These are phyloP conservation scores for Leucosporidium scottii DNA, from an alignment of 768 basidiomycete species.

Conservation along the genomic window DNA sequence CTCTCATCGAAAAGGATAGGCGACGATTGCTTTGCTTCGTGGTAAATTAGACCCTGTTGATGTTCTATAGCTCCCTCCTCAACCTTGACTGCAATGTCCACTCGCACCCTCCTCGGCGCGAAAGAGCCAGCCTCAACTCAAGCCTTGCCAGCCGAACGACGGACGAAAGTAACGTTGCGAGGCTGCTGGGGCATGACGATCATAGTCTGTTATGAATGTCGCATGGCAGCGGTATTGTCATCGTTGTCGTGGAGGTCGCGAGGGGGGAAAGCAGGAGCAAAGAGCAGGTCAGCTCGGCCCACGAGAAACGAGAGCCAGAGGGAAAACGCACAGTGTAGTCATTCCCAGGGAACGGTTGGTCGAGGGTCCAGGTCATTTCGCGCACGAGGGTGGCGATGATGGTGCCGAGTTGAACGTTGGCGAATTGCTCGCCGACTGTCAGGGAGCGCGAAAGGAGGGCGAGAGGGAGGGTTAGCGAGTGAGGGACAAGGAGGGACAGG, in stretches of 20 bases:
- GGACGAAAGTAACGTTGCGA: slow-evolving; percentile 36
- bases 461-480: slow-evolving; percentile 47
- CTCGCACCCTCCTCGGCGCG: too few relatives aligned
- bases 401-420: slow-evolving; percentile 84
- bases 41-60: too few relatives aligned
- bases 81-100: too few relatives aligned
- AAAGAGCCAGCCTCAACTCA: slow-evolving; percentile 33
- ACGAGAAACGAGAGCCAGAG: too few relatives aligned
- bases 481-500: not conserved
- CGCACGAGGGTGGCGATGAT: slow-evolving; percentile 73
- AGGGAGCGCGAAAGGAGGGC: not conserved
- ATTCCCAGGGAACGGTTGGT: slow-evolving; percentile 61
- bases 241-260: not conserved
- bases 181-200: slow-evolving; percentile 70
- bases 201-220: slow-evolving; percentile 68
- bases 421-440: slow-evolving; percentile 67
- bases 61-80: too few relatives aligned
- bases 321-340: slow-evolving; percentile 65
- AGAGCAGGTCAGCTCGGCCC: too few relatives aligned
- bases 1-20: too few relatives aligned
- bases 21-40: too few relatives aligned
- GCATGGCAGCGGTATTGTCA: not conserved
- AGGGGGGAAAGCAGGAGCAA: too few relatives aligned
- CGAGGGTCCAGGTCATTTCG: slow-evolving; percentile 64
- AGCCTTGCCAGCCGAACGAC: slow-evolving; percentile 9